phyloP scores from a whole-genome alignment of 1,284 basidiomycete genomes.

The Afroboletus lepidellus region DNA sequence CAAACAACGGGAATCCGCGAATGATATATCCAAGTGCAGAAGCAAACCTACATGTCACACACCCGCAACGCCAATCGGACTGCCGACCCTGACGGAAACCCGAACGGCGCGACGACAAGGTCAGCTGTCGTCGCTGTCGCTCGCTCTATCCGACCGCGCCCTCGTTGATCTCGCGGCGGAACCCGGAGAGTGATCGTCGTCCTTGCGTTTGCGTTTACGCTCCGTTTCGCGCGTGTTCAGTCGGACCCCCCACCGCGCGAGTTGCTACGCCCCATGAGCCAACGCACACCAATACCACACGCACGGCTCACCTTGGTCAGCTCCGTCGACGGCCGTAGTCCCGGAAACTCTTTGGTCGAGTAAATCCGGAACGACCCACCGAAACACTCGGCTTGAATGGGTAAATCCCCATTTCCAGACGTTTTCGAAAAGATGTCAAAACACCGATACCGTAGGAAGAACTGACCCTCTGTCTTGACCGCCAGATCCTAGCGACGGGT shows the following conservation, averaged over 20 bases:
- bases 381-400: constrained; percentile 68
- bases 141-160: constrained; percentile 13
- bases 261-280: constrained; percentile 44
- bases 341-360: constrained; percentile 79
- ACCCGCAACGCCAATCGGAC: not conserved
- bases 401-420: constrained; percentile 34
- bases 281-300: not conserved
- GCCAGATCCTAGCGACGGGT: constrained; percentile 42
- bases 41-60: constrained; percentile 4
- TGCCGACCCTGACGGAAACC: not conserved
- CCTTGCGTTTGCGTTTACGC: constrained; percentile 55
- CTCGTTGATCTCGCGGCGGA: constrained; percentile 7
- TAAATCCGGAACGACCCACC: constrained; percentile 69
- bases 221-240: constrained; percentile 71
- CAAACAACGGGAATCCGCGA: constrained; percentile 12
- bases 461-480: constrained; percentile 64
- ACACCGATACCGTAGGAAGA: constrained; percentile 64
- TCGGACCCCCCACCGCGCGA: constrained; percentile 66
- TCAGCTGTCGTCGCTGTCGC: constrained; percentile 31
- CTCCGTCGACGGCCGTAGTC: constrained; percentile 67
- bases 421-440: constrained; percentile 61
- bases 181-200: constrained; percentile 21
- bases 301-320: constrained; percentile 64
- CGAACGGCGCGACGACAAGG: not conserved
- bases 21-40: constrained; percentile 8